phyloP scores from a whole-genome alignment of 192 early-diverging fungal genomes.

The Linnemannia elongata region DNA sequence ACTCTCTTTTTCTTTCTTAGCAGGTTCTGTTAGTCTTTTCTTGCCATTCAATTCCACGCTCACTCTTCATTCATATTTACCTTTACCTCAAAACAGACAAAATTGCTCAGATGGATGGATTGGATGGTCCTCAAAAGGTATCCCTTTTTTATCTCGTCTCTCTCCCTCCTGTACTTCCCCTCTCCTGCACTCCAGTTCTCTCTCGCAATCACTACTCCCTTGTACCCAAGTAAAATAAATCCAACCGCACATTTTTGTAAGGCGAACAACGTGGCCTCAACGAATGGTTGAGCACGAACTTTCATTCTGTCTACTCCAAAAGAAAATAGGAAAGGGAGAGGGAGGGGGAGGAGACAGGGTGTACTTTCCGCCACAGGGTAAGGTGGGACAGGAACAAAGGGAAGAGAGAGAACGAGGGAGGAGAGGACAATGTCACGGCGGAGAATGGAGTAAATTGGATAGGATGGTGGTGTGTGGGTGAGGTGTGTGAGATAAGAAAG shows the following conservation, averaged over 20 bases:
- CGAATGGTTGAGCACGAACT: constrained; percentile 8
- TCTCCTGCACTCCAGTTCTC: neutral
- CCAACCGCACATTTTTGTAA: neutral
- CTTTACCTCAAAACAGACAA: neutral
- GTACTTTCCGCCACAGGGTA: neutral
- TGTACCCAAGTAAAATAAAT: too few species aligned
- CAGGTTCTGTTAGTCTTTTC: neutral
- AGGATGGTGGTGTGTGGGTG: neutral
- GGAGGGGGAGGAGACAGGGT: too few species aligned
- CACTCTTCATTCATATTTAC: neutral
- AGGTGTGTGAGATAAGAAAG: neutral
- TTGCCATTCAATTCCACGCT: neutral
- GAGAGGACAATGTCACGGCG: neutral
- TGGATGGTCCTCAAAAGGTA: neutral
- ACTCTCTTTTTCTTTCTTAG: neutral
- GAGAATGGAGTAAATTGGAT: neutral
- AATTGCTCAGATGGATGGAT: neutral
- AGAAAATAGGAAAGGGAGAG: neutral
- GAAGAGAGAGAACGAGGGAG: neutral
- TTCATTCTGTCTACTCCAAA: neutral
- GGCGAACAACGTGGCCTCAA: neutral
- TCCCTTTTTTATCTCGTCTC: constrained; percentile 1
- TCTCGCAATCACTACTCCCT: too few species aligned
- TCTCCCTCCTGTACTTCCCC: neutral
- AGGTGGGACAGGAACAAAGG: neutral